phyloP scores from a whole-genome alignment of 1,139 yeast genomes.

The Blastobotrys aristatus region DNA sequence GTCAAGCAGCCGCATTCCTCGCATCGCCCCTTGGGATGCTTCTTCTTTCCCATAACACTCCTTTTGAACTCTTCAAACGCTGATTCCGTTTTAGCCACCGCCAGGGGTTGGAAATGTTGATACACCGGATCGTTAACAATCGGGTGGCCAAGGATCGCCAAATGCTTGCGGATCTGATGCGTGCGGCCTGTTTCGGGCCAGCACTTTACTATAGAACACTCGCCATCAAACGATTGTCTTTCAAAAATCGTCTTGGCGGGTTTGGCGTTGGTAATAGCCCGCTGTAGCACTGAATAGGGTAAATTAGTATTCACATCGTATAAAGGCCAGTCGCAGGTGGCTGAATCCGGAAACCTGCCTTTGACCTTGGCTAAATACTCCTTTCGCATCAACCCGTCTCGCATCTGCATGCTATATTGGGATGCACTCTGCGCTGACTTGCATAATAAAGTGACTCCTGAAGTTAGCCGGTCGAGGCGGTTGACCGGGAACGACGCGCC shows the following conservation, averaged over 20 bases:
- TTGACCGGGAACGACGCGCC: constrained; percentile 30
- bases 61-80: too few relatives aligned
- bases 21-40: not conserved
- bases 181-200: constrained; percentile 86
- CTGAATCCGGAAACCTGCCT: constrained; percentile 63
- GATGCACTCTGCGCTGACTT: constrained; percentile 77
- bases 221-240: constrained; percentile 21
- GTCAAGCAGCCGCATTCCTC: not conserved
- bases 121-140: constrained; percentile 93
- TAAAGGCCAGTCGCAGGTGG: constrained; percentile 57
- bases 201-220: constrained; percentile 59
- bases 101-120: too few relatives aligned
- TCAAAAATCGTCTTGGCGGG: constrained; percentile 39
- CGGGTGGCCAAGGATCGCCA: constrained; percentile 80
- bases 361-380: constrained; percentile 81
- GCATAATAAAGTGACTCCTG: constrained; percentile 89
- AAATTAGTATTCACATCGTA: constrained; percentile 69
- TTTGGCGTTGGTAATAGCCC: constrained; percentile 55
- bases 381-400: constrained; percentile 67
- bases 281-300: constrained; percentile 41
- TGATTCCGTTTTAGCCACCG: too few relatives aligned
- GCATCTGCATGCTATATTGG: constrained; percentile 60
- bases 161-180: constrained; percentile 89
- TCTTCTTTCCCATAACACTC: too few relatives aligned
- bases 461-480: constrained; percentile 80